Conservation (phyloP, 1,284 basidiomycete genomes). For the Puccinia hordei region DNA sequence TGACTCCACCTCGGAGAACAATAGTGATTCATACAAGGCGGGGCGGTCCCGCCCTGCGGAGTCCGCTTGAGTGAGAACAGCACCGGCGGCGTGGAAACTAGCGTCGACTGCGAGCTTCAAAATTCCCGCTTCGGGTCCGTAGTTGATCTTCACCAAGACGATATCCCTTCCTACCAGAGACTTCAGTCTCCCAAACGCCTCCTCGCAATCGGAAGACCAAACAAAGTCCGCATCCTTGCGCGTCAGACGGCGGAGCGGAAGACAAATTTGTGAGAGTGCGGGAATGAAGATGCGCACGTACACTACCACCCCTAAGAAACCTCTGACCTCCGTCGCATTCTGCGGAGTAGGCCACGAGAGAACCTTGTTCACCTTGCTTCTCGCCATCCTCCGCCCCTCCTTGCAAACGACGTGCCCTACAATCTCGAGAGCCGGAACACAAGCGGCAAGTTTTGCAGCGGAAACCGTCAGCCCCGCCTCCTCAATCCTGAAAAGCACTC, state of each 20-base stretch:
- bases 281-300: background rate
- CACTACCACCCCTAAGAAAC: background rate
- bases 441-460: background rate
- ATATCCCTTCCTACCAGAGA: background rate
- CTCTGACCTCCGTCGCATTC: background rate
- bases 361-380: slow-evolving; percentile 18
- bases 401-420: slow-evolving; percentile 39
- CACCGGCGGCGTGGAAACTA: slow-evolving; percentile 1
- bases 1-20: slow-evolving; percentile 24
- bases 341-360: background rate
- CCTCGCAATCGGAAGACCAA: background rate
- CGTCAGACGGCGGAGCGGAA: background rate
- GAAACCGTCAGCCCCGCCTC: slow-evolving; percentile 33
- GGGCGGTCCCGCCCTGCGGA: background rate
- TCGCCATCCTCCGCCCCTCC: slow-evolving; percentile 5
- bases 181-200: background rate
- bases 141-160: background rate
- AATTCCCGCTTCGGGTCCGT: background rate
- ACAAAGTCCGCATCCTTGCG: background rate
- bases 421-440: slow-evolving; percentile 35
- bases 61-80: background rate
- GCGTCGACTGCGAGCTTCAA: slow-evolving; percentile 6
- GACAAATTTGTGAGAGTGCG: background rate
- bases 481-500: slow-evolving; percentile 33
- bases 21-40: background rate